Evolutionary conservation across 139 green algal species (phyloP), one percentile per base, ranked within the genome.

Genomic region (Volvox africanus): DNA sequence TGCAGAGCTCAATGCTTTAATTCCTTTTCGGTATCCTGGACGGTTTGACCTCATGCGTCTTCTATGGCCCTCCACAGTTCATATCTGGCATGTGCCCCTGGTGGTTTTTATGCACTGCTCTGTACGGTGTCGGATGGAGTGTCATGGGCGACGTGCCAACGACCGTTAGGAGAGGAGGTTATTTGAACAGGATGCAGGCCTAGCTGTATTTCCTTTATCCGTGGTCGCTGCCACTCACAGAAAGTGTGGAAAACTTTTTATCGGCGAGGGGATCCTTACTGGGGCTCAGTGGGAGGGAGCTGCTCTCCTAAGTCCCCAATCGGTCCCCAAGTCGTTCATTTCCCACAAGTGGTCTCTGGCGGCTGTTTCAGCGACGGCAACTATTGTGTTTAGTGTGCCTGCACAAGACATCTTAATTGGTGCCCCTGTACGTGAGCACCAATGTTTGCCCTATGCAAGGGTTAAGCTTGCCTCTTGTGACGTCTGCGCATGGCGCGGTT

Each of bases 1-100:
- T 89, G 19, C 85, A 89, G 36, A 89, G 85, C 69, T 89, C 85
- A 19, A 89, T 89, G 85, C 44, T 89, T 20, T 89, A 36, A 88
- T 28, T 55, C 44, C 44, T 55, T 14, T 14, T 9, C 44, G 44
- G 44, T 55, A 14, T 55, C 5, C 5, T 14, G 44, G 44, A 14
- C 9, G 44, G 44, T 55, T 55, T 55, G 5, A 55, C 5, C 5
- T 55, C 44, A 5, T 55, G 44, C 44, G 44, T 9, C 9, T 55
- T 55, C 44, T 55, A 55, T 55, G 44, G 44, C 44, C 44, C 44
- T 5, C 5, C 44, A 55, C 44, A 55, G 44, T 9, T 55, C 9
- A 55, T 55, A 9, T 9, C 5, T 9, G 44, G 44, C 44, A 55
- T 55, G 44, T 9, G 44, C 5, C 44, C 44, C 44, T 55, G 44